Evolutionary conservation across 495 filamentous ascomycete genomes (phyloP).

Genomic region (Talaromyces stipitatus): DNA sequence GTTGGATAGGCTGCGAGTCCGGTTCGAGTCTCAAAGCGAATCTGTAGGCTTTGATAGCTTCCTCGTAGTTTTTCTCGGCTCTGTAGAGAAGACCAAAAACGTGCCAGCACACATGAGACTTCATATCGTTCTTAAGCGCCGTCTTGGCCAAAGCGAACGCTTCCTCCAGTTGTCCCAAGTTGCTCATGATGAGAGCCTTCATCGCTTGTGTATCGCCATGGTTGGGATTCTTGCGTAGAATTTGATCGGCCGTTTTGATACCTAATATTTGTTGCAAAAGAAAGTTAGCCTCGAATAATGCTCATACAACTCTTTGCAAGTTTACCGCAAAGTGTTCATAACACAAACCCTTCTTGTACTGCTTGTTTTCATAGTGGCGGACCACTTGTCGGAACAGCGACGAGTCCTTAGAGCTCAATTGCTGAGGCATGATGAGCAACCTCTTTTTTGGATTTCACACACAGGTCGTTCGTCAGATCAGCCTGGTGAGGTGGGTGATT

Average conservation of each 20-base stretch:
- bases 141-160: conserved; percentile 88
- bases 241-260: conserved; percentile 88
- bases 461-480: conserved; percentile 17
- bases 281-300: conserved; percentile 1
- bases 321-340: neutral
- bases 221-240: conserved; percentile 85
- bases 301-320: neutral
- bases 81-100: conserved; percentile 96
- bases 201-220: conserved; percentile 98
- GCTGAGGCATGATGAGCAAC: conserved; percentile 61
- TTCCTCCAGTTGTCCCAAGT: conserved; percentile 81
- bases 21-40: conserved; percentile 89
- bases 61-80: conserved; percentile 91
- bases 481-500: conserved; percentile 18
- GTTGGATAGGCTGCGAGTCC: conserved; percentile 85
- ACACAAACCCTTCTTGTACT: conserved; percentile 83
- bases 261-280: conserved; percentile 38
- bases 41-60: conserved; percentile 97
- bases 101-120: conserved; percentile 98
- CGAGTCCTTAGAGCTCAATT: conserved; percentile 80
- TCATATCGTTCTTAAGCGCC: conserved; percentile 90
- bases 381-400: conserved; percentile 91
- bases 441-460: neutral
- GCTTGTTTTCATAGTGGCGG: conserved; percentile 93
- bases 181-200: conserved; percentile 96